Evolutionary conservation across 176 grass and related monocot genomes (phyloP), one percentile per base, ranked within the genome.

Genomic region (Melocanna baccifera): DNA sequence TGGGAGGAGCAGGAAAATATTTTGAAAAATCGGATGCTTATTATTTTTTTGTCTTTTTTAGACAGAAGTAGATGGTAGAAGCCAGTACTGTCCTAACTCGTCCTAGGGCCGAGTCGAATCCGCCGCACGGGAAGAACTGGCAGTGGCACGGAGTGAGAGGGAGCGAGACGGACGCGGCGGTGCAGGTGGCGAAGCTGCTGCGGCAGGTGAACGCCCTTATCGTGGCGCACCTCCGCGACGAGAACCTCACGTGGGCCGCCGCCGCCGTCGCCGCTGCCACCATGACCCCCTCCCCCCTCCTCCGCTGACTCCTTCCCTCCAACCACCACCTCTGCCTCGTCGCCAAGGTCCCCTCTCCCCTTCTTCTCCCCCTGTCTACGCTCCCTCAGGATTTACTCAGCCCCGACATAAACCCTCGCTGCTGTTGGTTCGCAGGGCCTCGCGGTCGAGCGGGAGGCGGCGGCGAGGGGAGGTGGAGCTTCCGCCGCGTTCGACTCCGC

Each of bases 151-250:
- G 12, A 48, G 46, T 12, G 41, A 73, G 55, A 39, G 66, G 39
- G 39, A 16, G 29, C 5, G 69, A 63, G 66, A 88, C 95, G 85
- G 91, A 98, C 83, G 87, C 90, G 91, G 90, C 91, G 67, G 87
- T 98, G 77, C 93, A 95, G 80, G 89, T 92, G 81, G 93, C 89
- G 36, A 95, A 92, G 83, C 85, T 98, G 74, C 87, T 92, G 46
- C 89, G 93, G 50, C 93, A 95, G 83, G 89, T 98, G 65, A 92
- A 98, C 85, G 87, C 80, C 26, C 84, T 94, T 34, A 96, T 98
- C 77, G 91, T 95, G 66, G 87, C 91, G 50, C 88, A 94, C 84
- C 96, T 98, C 76, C 96, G 96, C 57, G 83, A 91, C 57, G 87
- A 98, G 68, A 96, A 89, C 86, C 89, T 89, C 70, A 71, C 37